phyloP scores from a whole-genome alignment of 179 eudicot genomes.

The Corrigiola litoralis region DNA sequence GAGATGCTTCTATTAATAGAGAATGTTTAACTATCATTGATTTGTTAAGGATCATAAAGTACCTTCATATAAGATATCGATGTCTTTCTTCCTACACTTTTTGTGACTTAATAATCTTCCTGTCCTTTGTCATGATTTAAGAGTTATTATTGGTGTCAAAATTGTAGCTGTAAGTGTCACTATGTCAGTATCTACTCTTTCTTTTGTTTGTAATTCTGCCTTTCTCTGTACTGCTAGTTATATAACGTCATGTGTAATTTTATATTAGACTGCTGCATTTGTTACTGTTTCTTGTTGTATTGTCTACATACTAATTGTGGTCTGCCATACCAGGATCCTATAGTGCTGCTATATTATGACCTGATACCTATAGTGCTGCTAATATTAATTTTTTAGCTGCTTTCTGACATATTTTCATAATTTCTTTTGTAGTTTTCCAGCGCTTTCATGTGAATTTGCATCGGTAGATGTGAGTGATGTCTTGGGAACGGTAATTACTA shows the following conservation, averaged over 20 bases:
- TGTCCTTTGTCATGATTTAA: background rate
- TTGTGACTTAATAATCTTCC: background rate
- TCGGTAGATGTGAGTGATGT: slow-evolving; percentile 96
- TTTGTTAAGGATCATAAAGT: background rate
- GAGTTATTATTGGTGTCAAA: too few relatives aligned
- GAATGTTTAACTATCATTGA: too few relatives aligned
- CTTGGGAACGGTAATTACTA: slow-evolving; percentile 83
- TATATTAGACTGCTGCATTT: background rate
- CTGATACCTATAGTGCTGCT: too few relatives aligned
- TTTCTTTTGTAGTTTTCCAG: slow-evolving; percentile 71
- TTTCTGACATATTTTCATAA: background rate
- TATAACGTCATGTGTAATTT: background rate
- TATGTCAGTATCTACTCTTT: background rate
- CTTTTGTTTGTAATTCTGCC: background rate
- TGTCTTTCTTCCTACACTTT: background rate
- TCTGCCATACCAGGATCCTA: background rate
- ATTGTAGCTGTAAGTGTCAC: background rate
- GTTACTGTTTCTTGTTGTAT: background rate
- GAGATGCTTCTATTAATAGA: background rate
- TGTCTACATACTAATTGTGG: background rate
- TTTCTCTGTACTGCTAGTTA: background rate
- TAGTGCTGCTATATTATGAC: background rate
- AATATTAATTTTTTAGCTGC: background rate
- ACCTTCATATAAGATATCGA: background rate
- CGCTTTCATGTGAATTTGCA: slow-evolving; percentile 97